Evolutionary conservation across 2,329 filamentous ascomycete genomes (phyloP), one percentile per base, ranked within the genome.

Genomic region (Pseudocercospora musae): DNA sequence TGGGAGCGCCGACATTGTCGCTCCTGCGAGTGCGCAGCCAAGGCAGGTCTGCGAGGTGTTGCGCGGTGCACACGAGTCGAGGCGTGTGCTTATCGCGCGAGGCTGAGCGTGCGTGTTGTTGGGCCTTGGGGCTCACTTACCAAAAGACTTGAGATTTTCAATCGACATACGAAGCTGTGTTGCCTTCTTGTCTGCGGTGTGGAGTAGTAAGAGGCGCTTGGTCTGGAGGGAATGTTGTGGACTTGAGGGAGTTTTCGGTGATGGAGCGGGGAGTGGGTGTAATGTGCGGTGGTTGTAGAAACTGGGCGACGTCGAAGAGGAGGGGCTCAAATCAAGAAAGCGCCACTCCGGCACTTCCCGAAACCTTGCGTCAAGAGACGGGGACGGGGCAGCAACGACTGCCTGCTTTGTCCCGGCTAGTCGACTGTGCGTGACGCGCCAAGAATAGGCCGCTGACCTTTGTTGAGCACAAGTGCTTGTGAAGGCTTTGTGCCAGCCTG

Each of bases 141-240:
- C 67, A 58, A 68, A 68, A 61, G 67, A 65, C 64, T 69, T 68
- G 62, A 69, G 67, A 64, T 69, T 69, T 57, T 69, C 66, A 64
- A 69, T 69, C 56, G 66, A 66, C 67, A 68, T 68, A 66, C 59
- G 65, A 59, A 60, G 62, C 63, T 62, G 62, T 59, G 61, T 46
- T 54, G 52, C 37, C 25, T 64, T 59, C 56, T 62, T 37, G 31
- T 54, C 29, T 37, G 58, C 44, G 37, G 23, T 53, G 58, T 57
- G 49, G 27, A 59, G 55, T 62, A 40, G 53, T 61, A 48, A 44
- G 27, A 40, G 42, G 63, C 29, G 54, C 52, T 55, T 55, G 56
- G 46, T 56, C 21, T 27, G 42, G 50, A 61, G 56, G 50, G 31
- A 18, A n/a, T 40, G 37, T 62, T 44, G 40, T 54, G 53, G 58